Evolutionary conservation across 2,329 filamentous ascomycete species (phyloP).

Genomic region (Phyllosticta paracitricarpa): DNA sequence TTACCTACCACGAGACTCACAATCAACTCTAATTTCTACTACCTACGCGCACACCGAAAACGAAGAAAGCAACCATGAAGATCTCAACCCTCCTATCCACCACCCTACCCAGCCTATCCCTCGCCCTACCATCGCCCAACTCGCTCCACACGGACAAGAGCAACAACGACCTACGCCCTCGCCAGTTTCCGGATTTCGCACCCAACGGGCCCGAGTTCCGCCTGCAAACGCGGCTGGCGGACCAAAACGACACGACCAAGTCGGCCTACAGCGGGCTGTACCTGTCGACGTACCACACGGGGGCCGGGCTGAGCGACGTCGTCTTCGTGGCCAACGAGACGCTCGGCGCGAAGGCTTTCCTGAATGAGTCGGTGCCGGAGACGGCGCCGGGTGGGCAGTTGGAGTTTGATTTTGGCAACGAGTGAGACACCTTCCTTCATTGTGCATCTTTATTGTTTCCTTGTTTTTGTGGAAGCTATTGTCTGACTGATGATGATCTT

Average conservation of each 20-base stretch:
- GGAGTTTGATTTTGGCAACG: conserved; percentile 10
- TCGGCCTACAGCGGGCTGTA: conserved; percentile 9
- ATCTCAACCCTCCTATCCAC: background rate
- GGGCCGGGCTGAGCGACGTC: conserved; percentile 11
- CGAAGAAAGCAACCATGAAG: background rate
- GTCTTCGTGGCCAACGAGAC: conserved; percentile 1
- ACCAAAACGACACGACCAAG: conserved; percentile 3
- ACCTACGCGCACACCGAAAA: background rate
- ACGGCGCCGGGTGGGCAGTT: background rate
- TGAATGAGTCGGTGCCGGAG: conserved; percentile 7
- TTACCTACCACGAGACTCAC: background rate
- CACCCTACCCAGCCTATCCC: background rate
- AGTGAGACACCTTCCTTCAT: background rate
- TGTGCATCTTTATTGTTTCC: background rate
- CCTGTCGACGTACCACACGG: conserved; percentile 10
- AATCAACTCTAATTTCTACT: background rate
- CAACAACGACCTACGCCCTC: background rate
- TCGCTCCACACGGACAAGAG: background rate
- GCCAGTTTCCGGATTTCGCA: background rate
- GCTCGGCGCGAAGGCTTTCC: conserved; percentile 3
- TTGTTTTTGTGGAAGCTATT: background rate
- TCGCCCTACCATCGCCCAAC: conserved; percentile 3
- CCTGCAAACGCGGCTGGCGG: conserved; percentile 5
- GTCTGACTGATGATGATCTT: background rate
- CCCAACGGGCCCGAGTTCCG: conserved; percentile 6